Evolutionary conservation across 352 stramenopile genomes (phyloP).

Genomic region (Paralagenidium karlingii): DNA sequence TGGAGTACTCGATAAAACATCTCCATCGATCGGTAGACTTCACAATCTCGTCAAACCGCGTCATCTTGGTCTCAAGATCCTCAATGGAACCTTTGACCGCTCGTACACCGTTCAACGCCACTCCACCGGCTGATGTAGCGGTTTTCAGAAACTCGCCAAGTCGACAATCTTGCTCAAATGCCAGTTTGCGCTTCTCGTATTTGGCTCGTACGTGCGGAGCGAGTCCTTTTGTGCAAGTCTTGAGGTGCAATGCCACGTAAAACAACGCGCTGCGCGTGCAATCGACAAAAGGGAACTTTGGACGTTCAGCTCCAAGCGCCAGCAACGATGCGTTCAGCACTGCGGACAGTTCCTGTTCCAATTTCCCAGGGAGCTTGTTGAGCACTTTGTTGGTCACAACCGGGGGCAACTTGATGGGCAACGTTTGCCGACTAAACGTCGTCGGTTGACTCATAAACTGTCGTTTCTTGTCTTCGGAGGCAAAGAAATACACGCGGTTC

Average conservation of each 20-base stretch:
- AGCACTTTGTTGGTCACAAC: conserved; percentile 11
- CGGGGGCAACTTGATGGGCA: conserved; percentile 54
- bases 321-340: conserved; percentile 52
- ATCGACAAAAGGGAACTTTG: conserved; percentile 40
- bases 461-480: conserved; percentile 22
- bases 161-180: conserved; percentile 40
- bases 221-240: conserved; percentile 15
- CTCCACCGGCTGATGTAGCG: too few relatives aligned
- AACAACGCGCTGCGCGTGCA: conserved; percentile 26
- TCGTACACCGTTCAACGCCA: too few relatives aligned
- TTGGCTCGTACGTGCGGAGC: conserved; percentile 10
- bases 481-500: conserved; percentile 44
- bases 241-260: conserved; percentile 44
- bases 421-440: conserved; percentile 20
- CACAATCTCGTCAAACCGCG: too few relatives aligned
- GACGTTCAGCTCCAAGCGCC: conserved; percentile 27
- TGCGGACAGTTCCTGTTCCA: conserved; percentile 47
- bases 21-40: too few relatives aligned
- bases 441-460: conserved; percentile 31
- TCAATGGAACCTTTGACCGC: too few relatives aligned
- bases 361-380: conserved; percentile 14
- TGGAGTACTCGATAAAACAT: too few relatives aligned
- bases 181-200: conserved; percentile 10
- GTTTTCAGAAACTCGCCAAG: conserved; percentile 33
- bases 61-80: too few relatives aligned